Evolutionary conservation across 2,329 filamentous ascomycete genomes (phyloP).

Genomic region (Lithohypha guttulata): DNA sequence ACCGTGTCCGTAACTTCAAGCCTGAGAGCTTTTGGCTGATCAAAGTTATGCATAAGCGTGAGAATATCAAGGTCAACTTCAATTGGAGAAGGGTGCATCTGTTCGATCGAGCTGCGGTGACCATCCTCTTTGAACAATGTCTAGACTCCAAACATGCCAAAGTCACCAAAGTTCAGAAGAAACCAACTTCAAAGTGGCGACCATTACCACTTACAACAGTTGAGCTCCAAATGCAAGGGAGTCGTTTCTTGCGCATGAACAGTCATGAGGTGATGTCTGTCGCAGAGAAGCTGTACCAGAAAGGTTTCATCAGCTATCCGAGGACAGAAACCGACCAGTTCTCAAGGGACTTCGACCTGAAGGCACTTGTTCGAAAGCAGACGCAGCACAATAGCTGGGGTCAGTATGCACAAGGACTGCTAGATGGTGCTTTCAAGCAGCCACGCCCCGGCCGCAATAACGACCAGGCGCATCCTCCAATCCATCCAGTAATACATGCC

Average conservation of each 20-base stretch:
- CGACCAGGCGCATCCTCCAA: constrained; percentile 93
- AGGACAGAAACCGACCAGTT: constrained; percentile 96
- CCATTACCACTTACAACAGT: constrained; percentile 90
- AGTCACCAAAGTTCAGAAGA: constrained; percentile 77
- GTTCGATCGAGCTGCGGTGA: constrained; percentile 74
- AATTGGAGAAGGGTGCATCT: constrained; percentile 71
- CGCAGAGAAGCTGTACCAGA: constrained; percentile 81
- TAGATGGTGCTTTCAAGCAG: constrained; percentile 60
- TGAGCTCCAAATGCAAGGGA: constrained; percentile 92
- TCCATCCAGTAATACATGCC: constrained; percentile 86
- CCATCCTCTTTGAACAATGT: constrained; percentile 77
- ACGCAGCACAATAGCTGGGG: constrained; percentile 68
- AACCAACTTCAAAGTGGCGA: constrained; percentile 87
- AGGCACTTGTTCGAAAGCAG: constrained; percentile 72
- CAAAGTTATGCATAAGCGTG: constrained; percentile 66
- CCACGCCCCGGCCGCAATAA: constrained; percentile 79
- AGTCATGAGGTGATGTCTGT: constrained; percentile 79
- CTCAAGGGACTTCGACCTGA: constrained; percentile 77
- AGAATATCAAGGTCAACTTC: constrained; percentile 71
- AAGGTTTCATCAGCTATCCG: constrained; percentile 94
- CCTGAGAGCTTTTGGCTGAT: constrained; percentile 90
- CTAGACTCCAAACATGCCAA: constrained; percentile 64
- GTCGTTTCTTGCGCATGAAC: constrained; percentile 76
- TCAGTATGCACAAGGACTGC: constrained; percentile 57
- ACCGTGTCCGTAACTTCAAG: constrained; percentile 85